Evolutionary conservation across 139 green algal genomes (phyloP), one percentile per base, ranked within the genome.

Genomic region (Deuterostichococcus epilithicus): DNA sequence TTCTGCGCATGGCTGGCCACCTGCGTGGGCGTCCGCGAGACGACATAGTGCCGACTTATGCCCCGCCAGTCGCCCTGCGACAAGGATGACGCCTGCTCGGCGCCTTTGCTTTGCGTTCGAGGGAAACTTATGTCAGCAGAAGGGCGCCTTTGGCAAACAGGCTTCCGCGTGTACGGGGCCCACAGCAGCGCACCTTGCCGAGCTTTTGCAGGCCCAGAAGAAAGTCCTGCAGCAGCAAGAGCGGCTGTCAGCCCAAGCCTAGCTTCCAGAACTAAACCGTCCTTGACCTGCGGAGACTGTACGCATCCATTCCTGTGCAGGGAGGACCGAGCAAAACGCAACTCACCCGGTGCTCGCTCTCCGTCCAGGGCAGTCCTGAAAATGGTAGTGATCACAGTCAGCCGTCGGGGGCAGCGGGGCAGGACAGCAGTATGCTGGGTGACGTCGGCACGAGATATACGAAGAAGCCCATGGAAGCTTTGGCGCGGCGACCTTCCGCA

Each of bases 1-100:
- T 94, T 94, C 73, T 94, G 89, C 33, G 89, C 89, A 78, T 94
- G 89, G 33, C 73, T 86, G 28, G 89, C 89, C 1, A 94, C 89
- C 67, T 86, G 84, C 25, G 89, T 93, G 1, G 88, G 86, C 23
- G 88, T 91, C 0, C 89, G 77, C 5, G 84, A 82, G 26, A 85
- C 83, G 36, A 94, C 89, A 60, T 87, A 94, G 66, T 93, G 88
- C 65, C 84, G 78, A 13, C 78, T 87, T 35, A 94, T 94, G 60
- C 69, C 83, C 23, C 88, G 76, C 89, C 89, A 94, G 70, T 94
- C 88, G 23, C 89, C 89, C 79, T 92, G 80, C 67, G 38, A 38
- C 20, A 25, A 10, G 5, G 32, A 70, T 38, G 18, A 63, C 20
- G 18, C 47, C 15, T 63, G 47, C 60, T 5, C 6, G 60, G 32